Percentiles rank a stretch among this genome's conserved stretches.
Evolutionary conservation across 192 early-diverging fungal genomes (phyloP).

Genomic region (Coemansia sp.): DNA sequence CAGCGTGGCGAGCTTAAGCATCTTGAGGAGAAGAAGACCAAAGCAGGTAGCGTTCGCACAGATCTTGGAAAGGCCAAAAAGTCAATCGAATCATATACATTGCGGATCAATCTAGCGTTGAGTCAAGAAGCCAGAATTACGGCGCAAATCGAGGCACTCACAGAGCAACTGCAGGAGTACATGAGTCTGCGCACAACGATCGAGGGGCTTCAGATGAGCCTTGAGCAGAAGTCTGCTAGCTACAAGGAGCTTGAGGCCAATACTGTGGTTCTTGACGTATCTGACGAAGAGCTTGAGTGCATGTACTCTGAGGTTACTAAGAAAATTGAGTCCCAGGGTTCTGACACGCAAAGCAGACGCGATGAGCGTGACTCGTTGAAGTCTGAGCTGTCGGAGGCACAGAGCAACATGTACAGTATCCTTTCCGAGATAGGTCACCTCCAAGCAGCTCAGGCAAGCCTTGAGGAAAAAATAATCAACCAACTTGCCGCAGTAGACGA

Average conservation of each 20-base stretch:
- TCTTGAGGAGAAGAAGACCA: conserved; percentile 67
- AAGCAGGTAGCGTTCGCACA: conserved; percentile 63
- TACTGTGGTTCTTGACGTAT: conserved; percentile 40
- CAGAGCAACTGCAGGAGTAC: conserved; percentile 50
- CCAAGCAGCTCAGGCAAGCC: conserved; percentile 30
- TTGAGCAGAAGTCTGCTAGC: conserved; percentile 37
- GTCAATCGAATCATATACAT: conserved; percentile 52
- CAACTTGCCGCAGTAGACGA: conserved; percentile 26
- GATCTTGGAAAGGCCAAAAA: conserved; percentile 44
- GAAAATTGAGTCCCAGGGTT: conserved; percentile 46
- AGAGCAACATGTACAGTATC: conserved; percentile 18
- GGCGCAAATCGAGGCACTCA: conserved; percentile 52
- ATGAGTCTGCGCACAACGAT: conserved; percentile 38
- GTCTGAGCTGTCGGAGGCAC: conserved; percentile 18
- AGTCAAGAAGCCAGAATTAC: conserved; percentile 43
- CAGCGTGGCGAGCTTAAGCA: conserved; percentile 65
- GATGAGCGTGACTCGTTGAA: conserved; percentile 24
- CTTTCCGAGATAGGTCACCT: conserved; percentile 38
- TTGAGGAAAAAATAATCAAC: conserved; percentile 30
- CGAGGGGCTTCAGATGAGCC: conserved; percentile 48
- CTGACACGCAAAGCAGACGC: conserved; percentile 23
- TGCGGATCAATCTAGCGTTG: conserved; percentile 43
- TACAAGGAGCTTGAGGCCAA: conserved; percentile 54
- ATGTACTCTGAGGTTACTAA: conserved; percentile 53
- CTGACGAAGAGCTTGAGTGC: conserved; percentile 63